Percentiles rank a stretch among this genome's conserved stretches.
phyloP scores from a whole-genome alignment of 2,329 filamentous ascomycete genomes.

The Endothia cerciana region DNA sequence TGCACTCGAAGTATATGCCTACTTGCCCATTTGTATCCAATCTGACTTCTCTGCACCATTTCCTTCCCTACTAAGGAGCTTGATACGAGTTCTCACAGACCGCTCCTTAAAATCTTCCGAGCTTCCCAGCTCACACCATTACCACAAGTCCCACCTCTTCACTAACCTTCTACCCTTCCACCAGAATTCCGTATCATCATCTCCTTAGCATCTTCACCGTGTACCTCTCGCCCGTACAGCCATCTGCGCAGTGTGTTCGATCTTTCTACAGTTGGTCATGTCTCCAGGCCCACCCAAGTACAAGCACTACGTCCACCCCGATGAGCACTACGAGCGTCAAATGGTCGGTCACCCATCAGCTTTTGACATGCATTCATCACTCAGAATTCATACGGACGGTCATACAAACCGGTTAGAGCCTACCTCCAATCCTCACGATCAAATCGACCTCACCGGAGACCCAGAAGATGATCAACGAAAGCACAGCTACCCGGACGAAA shows the following conservation, averaged over 20 bases:
- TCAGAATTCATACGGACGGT: rapidly evolving
- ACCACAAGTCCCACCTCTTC: background rate
- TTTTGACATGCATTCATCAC: background rate
- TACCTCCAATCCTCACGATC: background rate
- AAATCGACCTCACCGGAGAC: background rate
- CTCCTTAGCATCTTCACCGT: background rate
- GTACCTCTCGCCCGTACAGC: background rate
- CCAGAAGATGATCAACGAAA: background rate
- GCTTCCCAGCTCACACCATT: background rate
- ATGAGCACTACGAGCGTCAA: background rate
- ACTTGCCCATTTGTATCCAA: background rate
- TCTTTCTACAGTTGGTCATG: background rate
- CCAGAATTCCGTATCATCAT: background rate
- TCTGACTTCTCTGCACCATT: background rate
- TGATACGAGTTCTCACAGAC: background rate
- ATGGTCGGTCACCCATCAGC: background rate
- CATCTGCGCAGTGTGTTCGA: background rate
- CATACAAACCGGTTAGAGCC: background rate
- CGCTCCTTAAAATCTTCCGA: background rate
- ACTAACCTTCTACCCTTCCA: background rate
- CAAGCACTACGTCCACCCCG: background rate
- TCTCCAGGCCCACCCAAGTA: background rate
- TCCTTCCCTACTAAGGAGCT: background rate
- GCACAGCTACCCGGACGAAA: background rate
- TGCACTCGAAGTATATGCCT: background rate